phyloP scores from a whole-genome alignment of 1,284 basidiomycete species.

The Lentinula novae-zelandiae region DNA sequence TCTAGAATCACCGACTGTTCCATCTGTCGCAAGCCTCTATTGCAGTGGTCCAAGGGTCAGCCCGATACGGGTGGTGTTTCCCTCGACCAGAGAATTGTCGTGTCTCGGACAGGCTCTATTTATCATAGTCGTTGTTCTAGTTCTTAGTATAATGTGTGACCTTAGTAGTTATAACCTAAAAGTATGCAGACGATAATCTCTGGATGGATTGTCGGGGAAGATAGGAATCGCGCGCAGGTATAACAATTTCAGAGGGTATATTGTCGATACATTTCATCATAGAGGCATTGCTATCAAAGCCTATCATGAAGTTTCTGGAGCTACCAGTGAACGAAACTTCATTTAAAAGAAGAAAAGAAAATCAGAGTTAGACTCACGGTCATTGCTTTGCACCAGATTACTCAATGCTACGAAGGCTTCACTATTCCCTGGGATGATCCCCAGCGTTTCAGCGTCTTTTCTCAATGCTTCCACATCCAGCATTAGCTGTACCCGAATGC shows the following conservation, averaged over 20 bases:
- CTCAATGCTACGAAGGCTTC: conserved; percentile 55
- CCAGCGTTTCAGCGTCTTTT: conserved; percentile 68
- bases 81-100: conserved; percentile 25
- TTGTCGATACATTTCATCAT: neutral
- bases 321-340: neutral
- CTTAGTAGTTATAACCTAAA: neutral
- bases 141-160: neutral
- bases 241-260: neutral
- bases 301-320: conserved; percentile 10
- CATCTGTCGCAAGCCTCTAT: conserved; percentile 41
- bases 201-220: no score
- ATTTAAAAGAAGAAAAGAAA: neutral
- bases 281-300: neutral
- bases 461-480: conserved; percentile 83
- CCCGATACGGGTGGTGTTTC: neutral
- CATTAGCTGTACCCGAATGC: conserved; percentile 82
- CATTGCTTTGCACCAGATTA: conserved; percentile 53
- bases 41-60: conserved; percentile 13
- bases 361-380: conserved; percentile 29
- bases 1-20: conserved; percentile 35
- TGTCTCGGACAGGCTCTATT: conserved; percentile 58
- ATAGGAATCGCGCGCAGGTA: neutral
- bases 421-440: conserved; percentile 56
- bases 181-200: no score
- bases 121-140: conserved; percentile 49